Base-by-base conservation (phyloP, 768 basidiomycete genomes). In the Macrolepiota albuminosa region DNA sequence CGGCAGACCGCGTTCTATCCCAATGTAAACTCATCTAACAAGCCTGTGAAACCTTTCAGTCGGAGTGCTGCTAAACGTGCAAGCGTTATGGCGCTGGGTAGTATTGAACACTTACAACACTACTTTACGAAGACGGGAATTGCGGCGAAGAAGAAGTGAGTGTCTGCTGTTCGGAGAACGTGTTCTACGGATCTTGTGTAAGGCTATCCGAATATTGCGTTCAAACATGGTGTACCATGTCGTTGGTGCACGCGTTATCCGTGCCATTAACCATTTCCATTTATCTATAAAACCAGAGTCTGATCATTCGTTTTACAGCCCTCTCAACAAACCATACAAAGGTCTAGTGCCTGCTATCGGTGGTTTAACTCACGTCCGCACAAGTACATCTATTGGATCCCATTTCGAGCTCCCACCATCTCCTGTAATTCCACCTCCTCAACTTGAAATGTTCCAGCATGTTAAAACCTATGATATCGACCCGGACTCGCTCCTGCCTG, bases 21-120 rank as follows among this genome's bases (percentile, higher is more conserved):
- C 0, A 86, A 88, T 71, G 73, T 84, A 67, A 88, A 86, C 70
- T 76, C 86, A 8, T 69, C 78, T 13, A 88, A 87, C 71, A 93
- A 91, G 69, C 84, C 83, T 0, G 78, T 84, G 72, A 94, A 93
- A 64, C 90, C 92, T 2, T 95, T 95, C 80, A 91, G 89, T 66
- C 79, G 89, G 63, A 93, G 90, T 61, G 95, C 95, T 0, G 92
- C 93, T 4, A 96, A 95, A 74, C 84, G 95, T 46, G 91, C 93
- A 72, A 93, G 91, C 66, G 95, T 98, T 21, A 89, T 95, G 86
- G 86, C 93, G 0, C 75, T 98, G 18, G 95, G 95, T n/a, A 94
- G 92, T 70, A 98, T 98, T 65, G 91, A 96, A 70, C 92, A 97
- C 70, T 82, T 98, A 45, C 95, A 98, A 73, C 88, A 95, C 68